Evolutionary conservation across 768 basidiomycete genomes (phyloP).

Genomic region (Lenzites betulinus): DNA sequence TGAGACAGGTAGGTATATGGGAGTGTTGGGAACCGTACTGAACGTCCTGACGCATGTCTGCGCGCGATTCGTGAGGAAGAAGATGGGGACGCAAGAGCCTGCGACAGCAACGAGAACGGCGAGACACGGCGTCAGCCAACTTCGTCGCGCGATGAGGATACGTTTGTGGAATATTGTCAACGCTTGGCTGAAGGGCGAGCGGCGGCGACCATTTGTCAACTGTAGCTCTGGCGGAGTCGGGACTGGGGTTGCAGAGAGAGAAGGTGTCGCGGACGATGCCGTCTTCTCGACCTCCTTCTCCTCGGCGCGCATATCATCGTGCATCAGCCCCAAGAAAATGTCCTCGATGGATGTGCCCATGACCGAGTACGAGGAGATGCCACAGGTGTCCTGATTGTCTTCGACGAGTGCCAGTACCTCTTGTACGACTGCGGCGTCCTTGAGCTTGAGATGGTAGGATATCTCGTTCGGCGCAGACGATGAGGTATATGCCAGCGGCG

Average conservation of each 20-base stretch:
- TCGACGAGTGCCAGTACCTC: constrained; percentile 59
- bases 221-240: constrained; percentile 29
- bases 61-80: constrained; percentile 56
- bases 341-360: constrained; percentile 79
- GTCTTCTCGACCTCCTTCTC: constrained; percentile 29
- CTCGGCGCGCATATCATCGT: constrained; percentile 34
- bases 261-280: constrained; percentile 8
- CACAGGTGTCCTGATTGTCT: constrained; percentile 37
- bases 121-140: constrained; percentile 68
- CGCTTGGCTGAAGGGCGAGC: constrained; percentile 64
- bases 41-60: constrained; percentile 53
- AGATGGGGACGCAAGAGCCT: constrained; percentile 66
- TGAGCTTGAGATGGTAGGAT: constrained; percentile 61
- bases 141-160: constrained; percentile 58
- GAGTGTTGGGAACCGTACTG: constrained; percentile 38
- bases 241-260: constrained; percentile 12
- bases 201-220: constrained; percentile 52
- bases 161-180: constrained; percentile 77
- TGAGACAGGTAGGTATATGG: constrained; percentile 61
- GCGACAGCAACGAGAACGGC: constrained; percentile 50
- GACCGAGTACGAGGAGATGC: constrained; percentile 61
- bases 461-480: constrained; percentile 45
- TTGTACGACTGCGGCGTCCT: constrained; percentile 56
- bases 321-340: constrained; percentile 77
- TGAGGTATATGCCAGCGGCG: constrained; percentile 47